A percentile compares a stretch with the other conserved stretches of the same genome.
phyloP scores from a whole-genome alignment of 2,329 filamentous ascomycete genomes.

The Penicillium sp. region DNA sequence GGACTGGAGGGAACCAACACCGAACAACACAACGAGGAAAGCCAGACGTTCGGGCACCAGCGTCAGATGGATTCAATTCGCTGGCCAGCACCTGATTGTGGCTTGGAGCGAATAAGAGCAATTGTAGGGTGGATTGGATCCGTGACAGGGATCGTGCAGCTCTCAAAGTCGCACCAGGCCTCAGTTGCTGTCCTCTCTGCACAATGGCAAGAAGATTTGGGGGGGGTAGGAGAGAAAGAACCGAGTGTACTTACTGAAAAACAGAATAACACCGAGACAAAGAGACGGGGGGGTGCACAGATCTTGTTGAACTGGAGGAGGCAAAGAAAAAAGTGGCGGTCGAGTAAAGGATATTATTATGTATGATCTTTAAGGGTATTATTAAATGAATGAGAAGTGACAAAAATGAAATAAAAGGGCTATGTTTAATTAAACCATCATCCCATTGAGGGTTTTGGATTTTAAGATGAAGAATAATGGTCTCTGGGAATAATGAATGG shows the following conservation, averaged over 20 bases:
- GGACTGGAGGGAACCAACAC: conserved; percentile 12
- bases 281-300: conserved; percentile 2
- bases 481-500: background rate
- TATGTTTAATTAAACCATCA: background rate
- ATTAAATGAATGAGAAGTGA: background rate
- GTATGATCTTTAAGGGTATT: background rate
- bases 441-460: conserved; percentile 3
- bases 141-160: conserved; percentile 37
- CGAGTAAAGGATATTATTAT: background rate
- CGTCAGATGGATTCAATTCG: conserved; percentile 32
- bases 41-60: conserved; percentile 41
- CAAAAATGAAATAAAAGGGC: background rate
- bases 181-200: conserved; percentile 16
- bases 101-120: conserved; percentile 30
- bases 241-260: conserved; percentile 6
- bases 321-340: conserved; percentile 1
- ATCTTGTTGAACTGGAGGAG: background rate
- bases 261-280: conserved; percentile 8
- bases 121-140: conserved; percentile 29
- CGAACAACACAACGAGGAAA: conserved; percentile 24
- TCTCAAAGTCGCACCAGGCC: conserved; percentile 27
- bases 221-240: conserved; percentile 9
- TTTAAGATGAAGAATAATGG: background rate
- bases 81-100: conserved; percentile 30
- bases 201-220: background rate